Evolutionary conservation across 768 basidiomycete species (phyloP), one percentile per base, ranked within the genome.

Genomic region (Postia placenta): DNA sequence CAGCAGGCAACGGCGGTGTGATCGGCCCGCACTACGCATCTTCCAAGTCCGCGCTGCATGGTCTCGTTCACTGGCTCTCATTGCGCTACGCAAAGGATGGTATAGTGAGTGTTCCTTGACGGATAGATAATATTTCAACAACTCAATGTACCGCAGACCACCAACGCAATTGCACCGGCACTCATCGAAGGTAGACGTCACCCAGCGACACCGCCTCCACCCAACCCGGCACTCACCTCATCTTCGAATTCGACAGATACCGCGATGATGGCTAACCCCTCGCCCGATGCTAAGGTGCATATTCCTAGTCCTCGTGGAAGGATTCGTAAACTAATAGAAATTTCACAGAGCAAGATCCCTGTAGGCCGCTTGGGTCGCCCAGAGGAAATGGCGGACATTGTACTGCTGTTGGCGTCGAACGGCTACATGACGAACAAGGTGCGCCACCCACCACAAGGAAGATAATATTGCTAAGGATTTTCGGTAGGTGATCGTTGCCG

Each of bases 381-480:
- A 0, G 66, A 72, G 26, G 78, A 79, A 53, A 71, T 80, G 25
- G 72, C 77, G 2, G 71, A 71, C 20, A 63, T 78, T n/a, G 74
- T 79, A 9, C 71, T 75, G 53, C 62, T 75, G 59, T 64, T 79
- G 3, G 73, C 71, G 4, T 69, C 65, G 2, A 80, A 80, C 56
- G 67, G 63, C 12, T 80, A 79, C 43, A 75, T 80, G 72, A 78
- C 77, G 17, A 77, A 80, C 63, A 80, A 80, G 70, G 78, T 74
- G 45, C 14, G 64, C 42, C 37, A 17, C n/a, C 23, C 33, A 14
- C 26, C 5, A 43, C 45, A 20, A 5, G 6, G 26, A 36, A 45
- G 22, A 46, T 44, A 37, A 44, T 14, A 24, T 11, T 17, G 3
- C 19, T n/a, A 2, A n/a, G 23, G n/a, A 9, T 9, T 30, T 5